These are phyloP conservation scores for Mikania micrantha DNA, from an alignment of 129 eudicot species.

Conservation along the genomic window DNA sequence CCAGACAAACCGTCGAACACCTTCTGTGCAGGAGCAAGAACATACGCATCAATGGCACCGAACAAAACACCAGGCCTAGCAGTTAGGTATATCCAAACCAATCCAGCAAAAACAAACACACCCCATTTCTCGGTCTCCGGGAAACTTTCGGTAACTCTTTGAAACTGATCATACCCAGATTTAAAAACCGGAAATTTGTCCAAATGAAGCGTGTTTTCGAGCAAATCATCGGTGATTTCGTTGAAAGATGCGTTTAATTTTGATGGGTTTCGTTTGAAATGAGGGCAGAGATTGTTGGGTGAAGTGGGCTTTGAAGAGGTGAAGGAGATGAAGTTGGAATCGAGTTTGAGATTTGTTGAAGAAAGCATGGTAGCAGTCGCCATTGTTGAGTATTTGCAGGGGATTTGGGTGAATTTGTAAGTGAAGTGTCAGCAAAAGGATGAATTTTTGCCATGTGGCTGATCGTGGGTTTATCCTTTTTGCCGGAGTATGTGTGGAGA, in stretches of 20 bases:
- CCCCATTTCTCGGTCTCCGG: slow-evolving; percentile 81
- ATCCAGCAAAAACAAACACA: slow-evolving; percentile 52
- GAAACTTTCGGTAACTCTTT: slow-evolving; percentile 31
- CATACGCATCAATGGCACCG: slow-evolving; percentile 85
- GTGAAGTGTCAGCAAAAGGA: slow-evolving; percentile 43
- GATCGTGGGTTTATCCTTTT: slow-evolving; percentile 44
- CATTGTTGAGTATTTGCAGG: slow-evolving; percentile 28
- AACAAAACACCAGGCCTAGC: slow-evolving; percentile 93
- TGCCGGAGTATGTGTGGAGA: slow-evolving; percentile 55
- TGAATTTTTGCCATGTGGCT: slow-evolving; percentile 42
- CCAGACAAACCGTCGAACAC: slow-evolving; percentile 57
- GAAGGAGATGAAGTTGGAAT: slow-evolving; percentile 29
- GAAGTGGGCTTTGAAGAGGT: slow-evolving; percentile 34
- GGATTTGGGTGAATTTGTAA: neutral
- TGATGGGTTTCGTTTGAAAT: slow-evolving; percentile 25
- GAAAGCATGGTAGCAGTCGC: slow-evolving; percentile 55
- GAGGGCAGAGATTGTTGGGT: slow-evolving; percentile 13
- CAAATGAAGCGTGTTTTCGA: slow-evolving; percentile 34
- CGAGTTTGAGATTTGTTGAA: slow-evolving; percentile 46
- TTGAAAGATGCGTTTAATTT: slow-evolving; percentile 52
- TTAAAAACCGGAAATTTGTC: slow-evolving; percentile 52
- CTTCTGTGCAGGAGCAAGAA: slow-evolving; percentile 71
- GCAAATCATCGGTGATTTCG: slow-evolving; percentile 35
- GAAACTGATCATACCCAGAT: slow-evolving; percentile 43
- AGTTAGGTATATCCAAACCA: slow-evolving; percentile 82